Conservation (phyloP, 2,329 filamentous ascomycete species). For the Microdochium nivale region DNA sequence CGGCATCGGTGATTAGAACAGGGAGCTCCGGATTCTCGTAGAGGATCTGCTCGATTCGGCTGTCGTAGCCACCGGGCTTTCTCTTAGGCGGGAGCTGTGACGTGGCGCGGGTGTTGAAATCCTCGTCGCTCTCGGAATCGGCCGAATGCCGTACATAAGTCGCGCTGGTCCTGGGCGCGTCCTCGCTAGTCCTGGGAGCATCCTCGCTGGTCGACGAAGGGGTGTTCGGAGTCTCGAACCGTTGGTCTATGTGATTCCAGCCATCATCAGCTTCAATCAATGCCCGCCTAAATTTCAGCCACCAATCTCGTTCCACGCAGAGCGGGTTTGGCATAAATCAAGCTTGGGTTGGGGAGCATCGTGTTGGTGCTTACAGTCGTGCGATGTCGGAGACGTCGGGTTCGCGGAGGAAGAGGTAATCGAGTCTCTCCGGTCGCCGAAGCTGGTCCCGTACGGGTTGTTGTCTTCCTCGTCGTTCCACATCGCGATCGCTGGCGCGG, state of each 20-base stretch:
- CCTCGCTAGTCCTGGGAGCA: slow-evolving; percentile 57
- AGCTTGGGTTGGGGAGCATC: neutral
- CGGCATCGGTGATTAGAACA: slow-evolving; percentile 88
- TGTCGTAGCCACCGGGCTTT: slow-evolving; percentile 85
- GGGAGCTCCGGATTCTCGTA: slow-evolving; percentile 88
- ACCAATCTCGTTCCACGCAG: neutral
- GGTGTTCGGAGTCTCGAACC: slow-evolving; percentile 61
- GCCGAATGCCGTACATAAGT: slow-evolving; percentile 23
- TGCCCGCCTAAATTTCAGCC: neutral
- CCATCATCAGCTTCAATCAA: slow-evolving; percentile 32
- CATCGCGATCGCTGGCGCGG: slow-evolving; percentile 45
- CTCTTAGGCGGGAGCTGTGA: slow-evolving; percentile 42
- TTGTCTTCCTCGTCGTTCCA: slow-evolving; percentile 97
- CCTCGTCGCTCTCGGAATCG: slow-evolving; percentile 40
- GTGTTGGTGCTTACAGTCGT: slow-evolving; percentile 40
- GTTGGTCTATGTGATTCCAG: slow-evolving; percentile 37
- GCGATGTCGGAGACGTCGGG: slow-evolving; percentile 51
- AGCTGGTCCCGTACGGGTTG: slow-evolving; percentile 88
- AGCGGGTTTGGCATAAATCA: slow-evolving; percentile 3
- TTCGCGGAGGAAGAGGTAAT: slow-evolving; percentile 60
- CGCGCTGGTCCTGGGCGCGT: slow-evolving; percentile 42
- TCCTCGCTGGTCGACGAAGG: slow-evolving; percentile 63
- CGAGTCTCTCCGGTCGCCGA: slow-evolving; percentile 71
- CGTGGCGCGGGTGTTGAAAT: slow-evolving; percentile 28
- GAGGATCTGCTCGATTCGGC: slow-evolving; percentile 92